Evolutionary conservation across 306 rosid genomes (phyloP).

Genomic region (Amphicarpaea edgeworthii): DNA sequence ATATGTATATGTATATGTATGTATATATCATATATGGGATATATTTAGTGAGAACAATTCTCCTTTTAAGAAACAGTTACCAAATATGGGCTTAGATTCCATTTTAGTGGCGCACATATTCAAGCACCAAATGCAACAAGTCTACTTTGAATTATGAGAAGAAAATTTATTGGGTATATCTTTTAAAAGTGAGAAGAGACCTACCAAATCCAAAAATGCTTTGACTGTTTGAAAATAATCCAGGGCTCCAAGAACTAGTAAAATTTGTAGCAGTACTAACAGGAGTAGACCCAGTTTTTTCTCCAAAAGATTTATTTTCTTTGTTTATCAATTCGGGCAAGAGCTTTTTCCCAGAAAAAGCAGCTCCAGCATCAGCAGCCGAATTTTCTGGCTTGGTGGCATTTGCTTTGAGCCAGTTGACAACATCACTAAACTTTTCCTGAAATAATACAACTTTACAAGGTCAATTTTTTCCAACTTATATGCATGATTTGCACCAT

Average conservation of each 20-base stretch:
- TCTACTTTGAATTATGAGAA: constrained; percentile 20
- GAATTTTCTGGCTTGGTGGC: constrained; percentile 64
- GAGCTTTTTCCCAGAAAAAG: constrained; percentile 56
- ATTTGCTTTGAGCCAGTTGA: constrained; percentile 89
- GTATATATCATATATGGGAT: not conserved
- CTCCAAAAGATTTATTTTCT: constrained; percentile 60
- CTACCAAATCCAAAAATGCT: constrained; percentile 65
- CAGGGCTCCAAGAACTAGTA: constrained; percentile 69
- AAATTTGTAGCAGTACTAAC: constrained; percentile 53
- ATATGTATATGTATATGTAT: not conserved
- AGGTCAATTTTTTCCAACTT: constrained; percentile 36
- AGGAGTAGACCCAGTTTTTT: constrained; percentile 56
- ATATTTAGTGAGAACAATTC: not conserved
- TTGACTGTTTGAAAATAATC: constrained; percentile 58
- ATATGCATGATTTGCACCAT: constrained; percentile 35
- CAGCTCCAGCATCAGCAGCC: constrained; percentile 51
- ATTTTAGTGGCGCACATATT: constrained; percentile 25
- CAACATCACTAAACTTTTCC: constrained; percentile 92
- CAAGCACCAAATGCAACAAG: constrained; percentile 36
- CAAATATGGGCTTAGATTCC: not conserved
- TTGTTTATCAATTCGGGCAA: constrained; percentile 53
- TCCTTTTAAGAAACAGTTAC: not conserved
- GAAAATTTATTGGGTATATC: not conserved
- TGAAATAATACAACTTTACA: constrained; percentile 54
- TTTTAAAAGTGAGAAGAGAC: constrained; percentile 29